Percentiles rank a stretch among this genome's conserved stretches.
Evolutionary conservation across 306 rosid species (phyloP).

Genomic region (Medicago truncatula): MtrunA17r5.0-ANR NC_053042.1:37080001-37080500

Average conservation of each 20-base stretch:
- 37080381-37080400: neutral
- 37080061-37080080: constrained; percentile 58
- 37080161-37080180: constrained; percentile 53
- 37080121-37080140: constrained; percentile 51
- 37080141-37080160: constrained; percentile 45
- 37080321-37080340: constrained; percentile 29
- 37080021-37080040: constrained; percentile 31
- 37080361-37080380: constrained; percentile 41
- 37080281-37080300: constrained; percentile 46
- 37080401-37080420: neutral
- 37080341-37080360: constrained; percentile 16
- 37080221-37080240: constrained; percentile 50
- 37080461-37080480: neutral
- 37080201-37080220: constrained; percentile 46
- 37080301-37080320: neutral
- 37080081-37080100: constrained; percentile 47
- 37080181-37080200: constrained; percentile 59
- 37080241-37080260: constrained; percentile 60
- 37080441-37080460: too few species aligned
- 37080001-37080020: constrained; percentile 42
- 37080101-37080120: constrained; percentile 45
- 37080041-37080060: constrained; percentile 51
- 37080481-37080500: constrained; percentile 54
- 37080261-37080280: constrained; percentile 55
- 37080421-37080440: too few species aligned